Percentiles rank a stretch among this genome's conserved stretches.
phyloP scores from a whole-genome alignment of 352 stramenopile genomes.

The Phytophthora cryptogea region DNA sequence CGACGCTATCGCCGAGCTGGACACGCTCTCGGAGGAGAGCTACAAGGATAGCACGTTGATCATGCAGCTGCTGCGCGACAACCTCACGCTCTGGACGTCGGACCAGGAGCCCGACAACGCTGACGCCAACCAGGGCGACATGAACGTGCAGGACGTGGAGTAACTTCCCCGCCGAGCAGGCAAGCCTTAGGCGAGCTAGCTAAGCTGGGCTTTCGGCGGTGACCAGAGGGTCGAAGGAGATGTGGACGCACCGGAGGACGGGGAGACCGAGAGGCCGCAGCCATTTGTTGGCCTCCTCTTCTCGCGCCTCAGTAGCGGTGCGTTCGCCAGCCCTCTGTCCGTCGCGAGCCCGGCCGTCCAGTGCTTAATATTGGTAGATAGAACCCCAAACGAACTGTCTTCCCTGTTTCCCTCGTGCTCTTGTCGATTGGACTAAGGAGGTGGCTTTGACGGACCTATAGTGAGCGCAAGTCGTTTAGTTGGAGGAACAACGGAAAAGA shows the following conservation, averaged over 20 bases:
- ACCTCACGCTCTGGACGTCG: constrained; percentile 99
- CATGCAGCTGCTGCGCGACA: constrained; percentile 99
- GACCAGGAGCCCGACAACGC: constrained; percentile 93
- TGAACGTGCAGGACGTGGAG: constrained; percentile 86
- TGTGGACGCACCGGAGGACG: constrained; percentile 15
- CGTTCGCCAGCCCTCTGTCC: constrained; percentile 1
- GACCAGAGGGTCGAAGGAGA: constrained; percentile 16
- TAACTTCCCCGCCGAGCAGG: constrained; percentile 26
- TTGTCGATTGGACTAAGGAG: neutral
- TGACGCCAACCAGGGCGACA: constrained; percentile 90
- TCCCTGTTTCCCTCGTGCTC: constrained; percentile 14
- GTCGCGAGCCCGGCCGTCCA: constrained; percentile 14
- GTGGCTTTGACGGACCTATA: neutral
- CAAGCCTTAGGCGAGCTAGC: constrained; percentile 26
- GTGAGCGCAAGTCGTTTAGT: neutral
- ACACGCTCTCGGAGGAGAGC: constrained; percentile 98
- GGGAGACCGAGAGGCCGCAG: constrained; percentile 35
- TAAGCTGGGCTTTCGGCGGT: constrained; percentile 8
- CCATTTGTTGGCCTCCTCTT: constrained; percentile 36
- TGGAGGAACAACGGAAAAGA: neutral
- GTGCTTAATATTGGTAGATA: constrained; percentile 53
- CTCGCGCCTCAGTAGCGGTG: constrained; percentile 14
- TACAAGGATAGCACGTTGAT: constrained; percentile 99
- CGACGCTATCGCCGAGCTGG: constrained; percentile 98
- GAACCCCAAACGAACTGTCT: constrained; percentile 31